phyloP scores from a whole-genome alignment of 31 red algal genomes.

The Endocladia muricata region DNA sequence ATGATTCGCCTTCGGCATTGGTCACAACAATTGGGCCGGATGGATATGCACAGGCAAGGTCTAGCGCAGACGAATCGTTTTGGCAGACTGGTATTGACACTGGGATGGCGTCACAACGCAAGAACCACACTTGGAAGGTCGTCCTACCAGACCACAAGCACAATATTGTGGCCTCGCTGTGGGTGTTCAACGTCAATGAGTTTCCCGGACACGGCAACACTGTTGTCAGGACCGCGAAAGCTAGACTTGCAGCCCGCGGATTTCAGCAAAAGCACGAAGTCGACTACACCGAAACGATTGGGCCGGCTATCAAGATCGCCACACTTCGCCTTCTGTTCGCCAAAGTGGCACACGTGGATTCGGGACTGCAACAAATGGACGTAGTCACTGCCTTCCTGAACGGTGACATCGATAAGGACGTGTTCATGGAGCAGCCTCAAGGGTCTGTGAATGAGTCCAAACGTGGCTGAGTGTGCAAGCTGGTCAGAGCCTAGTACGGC shows the following conservation, averaged over 20 bases:
- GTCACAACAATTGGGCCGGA: too few species aligned
- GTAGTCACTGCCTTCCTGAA: neutral
- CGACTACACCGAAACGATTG: neutral
- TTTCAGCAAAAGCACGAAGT: neutral
- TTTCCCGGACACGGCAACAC: neutral
- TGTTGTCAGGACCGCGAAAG: neutral
- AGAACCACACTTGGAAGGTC: too few species aligned
- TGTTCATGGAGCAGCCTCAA: neutral
- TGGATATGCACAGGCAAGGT: too few species aligned
- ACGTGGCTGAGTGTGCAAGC: neutral
- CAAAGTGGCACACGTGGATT: neutral
- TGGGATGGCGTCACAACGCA: too few species aligned
- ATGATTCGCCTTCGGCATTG: too few species aligned
- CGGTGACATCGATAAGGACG: neutral
- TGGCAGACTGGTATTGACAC: too few species aligned
- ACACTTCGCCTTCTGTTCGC: neutral
- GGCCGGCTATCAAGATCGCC: neutral
- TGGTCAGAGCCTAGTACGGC: neutral
- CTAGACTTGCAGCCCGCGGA: neutral
- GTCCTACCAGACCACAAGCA: too few species aligned
- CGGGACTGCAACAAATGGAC: neutral
- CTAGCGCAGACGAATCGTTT: too few species aligned
- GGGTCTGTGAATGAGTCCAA: neutral
- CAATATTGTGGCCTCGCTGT: neutral
- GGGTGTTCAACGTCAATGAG: neutral